Evolutionary conservation across 164 flowering plant genomes (phyloP).

Genomic region (Sedum album): DNA sequence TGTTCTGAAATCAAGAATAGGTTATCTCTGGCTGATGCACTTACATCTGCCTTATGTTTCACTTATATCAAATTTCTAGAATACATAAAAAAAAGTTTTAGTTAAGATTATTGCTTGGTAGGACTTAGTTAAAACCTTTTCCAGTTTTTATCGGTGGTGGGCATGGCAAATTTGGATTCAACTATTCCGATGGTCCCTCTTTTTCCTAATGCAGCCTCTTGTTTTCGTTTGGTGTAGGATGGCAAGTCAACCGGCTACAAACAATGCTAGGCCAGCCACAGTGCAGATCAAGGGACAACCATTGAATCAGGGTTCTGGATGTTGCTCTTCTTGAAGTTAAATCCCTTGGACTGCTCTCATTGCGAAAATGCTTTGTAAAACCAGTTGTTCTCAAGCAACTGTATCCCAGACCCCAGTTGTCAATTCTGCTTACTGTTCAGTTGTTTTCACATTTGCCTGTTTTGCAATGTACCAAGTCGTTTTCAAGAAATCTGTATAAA

Average conservation of each 20-base stretch:
- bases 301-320: constrained; percentile 49
- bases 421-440: not conserved
- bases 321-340: constrained; percentile 50
- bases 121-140: no score
- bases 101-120: no score
- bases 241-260: constrained; percentile 69
- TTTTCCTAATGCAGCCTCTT: not conserved
- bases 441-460: not conserved
- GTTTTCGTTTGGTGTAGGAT: constrained; percentile 28
- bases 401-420: not conserved
- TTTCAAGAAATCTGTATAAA: not conserved
- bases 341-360: not conserved
- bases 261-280: constrained; percentile 51
- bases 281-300: constrained; percentile 73
- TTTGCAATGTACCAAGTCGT: no score
- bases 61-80: not conserved
- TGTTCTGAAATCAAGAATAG: constrained; percentile 43
- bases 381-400: not conserved
- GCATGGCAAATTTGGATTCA: not conserved
- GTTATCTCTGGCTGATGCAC: constrained; percentile 13
- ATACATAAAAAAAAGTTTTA: not conserved
- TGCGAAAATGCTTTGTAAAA: not conserved
- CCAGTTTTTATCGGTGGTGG: no score
- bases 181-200: not conserved
- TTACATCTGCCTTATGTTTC: not conserved